Base-by-base conservation (phyloP, 345 rosid genomes). In the Rhodamnia rubescens region DNA sequence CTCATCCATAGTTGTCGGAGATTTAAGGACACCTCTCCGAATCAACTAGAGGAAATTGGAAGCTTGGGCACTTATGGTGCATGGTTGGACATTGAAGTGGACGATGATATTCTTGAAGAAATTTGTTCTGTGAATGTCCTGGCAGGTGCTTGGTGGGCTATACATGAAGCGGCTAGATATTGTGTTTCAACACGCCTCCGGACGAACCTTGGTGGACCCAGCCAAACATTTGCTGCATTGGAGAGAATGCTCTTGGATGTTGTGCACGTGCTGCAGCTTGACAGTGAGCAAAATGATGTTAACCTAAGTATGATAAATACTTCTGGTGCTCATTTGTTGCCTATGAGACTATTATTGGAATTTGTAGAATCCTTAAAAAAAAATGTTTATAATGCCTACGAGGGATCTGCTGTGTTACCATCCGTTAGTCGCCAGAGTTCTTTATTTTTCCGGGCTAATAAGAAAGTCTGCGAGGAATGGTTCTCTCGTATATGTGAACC, bases 61-160 rank as follows among this genome's bases (percentile, higher is more conserved):
- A 91, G 85, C 78, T 83, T 88, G 82, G 90, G 86, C 84, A 59
- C 87, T 53, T 86, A 83, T 89, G 93, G 84, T 85, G 89, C 89
- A 50, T 92, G 92, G 93, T 55, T 94, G 88, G 91, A 89, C 59
- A 87, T 90, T 84, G 90, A 92, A 87, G 90, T 93, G 89, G 95
- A 93, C 53, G 93, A 92, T 85, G 92, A 94, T 88, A 81, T 89
- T 88, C 92, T 96, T 53, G 94, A 95, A 90, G 94, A 91, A 85
- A 87, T 92, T 81, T 92, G 96, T 90, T 89, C 90, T 42, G 95
- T 94, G 78, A 93, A 94, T 91, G 92, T 93, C 87, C 87, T 95
- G 88, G 98, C 98, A 85, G 95, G 96, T 69, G 94, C 96, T 83
- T 96, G 98, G 98, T 96, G 99, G 99, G 99, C 98, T 90, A 90